These are phyloP conservation scores for Metschnikowia picachoensis DNA, from an alignment of 805 yeast species.

Conservation along the genomic window DNA sequence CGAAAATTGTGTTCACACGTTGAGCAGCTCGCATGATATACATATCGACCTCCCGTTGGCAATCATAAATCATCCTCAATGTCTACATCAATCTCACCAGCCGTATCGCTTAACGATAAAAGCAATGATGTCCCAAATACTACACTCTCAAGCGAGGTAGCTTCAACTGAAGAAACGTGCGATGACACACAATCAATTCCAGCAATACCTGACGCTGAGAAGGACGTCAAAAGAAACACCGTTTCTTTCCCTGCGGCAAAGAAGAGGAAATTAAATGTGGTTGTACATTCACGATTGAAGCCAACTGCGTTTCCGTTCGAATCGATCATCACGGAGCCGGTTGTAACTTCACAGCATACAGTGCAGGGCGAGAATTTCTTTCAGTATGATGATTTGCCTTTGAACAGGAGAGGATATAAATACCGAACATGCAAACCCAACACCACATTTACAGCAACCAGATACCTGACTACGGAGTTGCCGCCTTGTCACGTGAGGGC, in stretches of 20 bases:
- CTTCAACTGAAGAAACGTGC: too few species aligned
- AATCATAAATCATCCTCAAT: too few species aligned
- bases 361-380: slow-evolving; percentile 28
- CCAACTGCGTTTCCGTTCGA: slow-evolving; percentile 29
- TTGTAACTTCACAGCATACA: slow-evolving; percentile 11
- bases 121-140: too few species aligned
- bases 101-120: too few species aligned
- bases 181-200: not conserved
- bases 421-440: slow-evolving; percentile 77
- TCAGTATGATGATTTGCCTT: slow-evolving; percentile 72
- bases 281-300: slow-evolving; percentile 34
- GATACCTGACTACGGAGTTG: slow-evolving; percentile 70
- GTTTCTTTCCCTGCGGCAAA: slow-evolving; percentile 15
- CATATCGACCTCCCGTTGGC: too few species aligned
- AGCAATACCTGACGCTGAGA: slow-evolving; percentile 4
- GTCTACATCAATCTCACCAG: too few species aligned
- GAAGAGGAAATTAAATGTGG: slow-evolving; percentile 27
- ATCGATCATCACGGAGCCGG: slow-evolving; percentile 10
- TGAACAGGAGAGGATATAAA: slow-evolving; percentile 74
- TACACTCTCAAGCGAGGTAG: too few species aligned
- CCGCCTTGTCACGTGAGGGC: slow-evolving; percentile 60
- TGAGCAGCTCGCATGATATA: too few species aligned
- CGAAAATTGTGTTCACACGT: too few species aligned
- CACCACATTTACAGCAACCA: slow-evolving; percentile 49
- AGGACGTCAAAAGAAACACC: slow-evolving; percentile 5